Evolutionary conservation across 2,329 filamentous ascomycete genomes (phyloP).

Genomic region (Colletotrichum sp.): DNA sequence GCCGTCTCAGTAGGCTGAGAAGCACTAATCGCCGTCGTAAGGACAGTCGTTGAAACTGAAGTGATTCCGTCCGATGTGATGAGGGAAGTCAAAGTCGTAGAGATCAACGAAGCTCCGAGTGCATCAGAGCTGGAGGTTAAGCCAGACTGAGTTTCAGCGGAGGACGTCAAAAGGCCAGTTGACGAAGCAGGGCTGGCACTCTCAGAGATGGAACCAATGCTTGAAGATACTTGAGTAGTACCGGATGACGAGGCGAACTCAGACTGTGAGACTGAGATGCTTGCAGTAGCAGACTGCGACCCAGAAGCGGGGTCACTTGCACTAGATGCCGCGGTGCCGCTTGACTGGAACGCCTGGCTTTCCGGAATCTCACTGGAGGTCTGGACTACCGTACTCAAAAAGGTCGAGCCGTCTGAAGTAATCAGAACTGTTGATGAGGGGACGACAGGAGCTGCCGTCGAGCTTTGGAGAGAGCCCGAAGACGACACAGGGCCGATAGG

Average conservation of each 20-base stretch:
- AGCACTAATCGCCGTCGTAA: background rate
- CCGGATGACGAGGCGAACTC: background rate
- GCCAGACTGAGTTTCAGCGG: background rate
- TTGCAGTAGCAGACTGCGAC: background rate
- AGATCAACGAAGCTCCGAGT: background rate
- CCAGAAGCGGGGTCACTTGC: background rate
- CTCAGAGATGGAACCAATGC: background rate
- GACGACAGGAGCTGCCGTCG: background rate
- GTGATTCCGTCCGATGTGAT: background rate
- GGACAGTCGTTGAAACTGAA: background rate
- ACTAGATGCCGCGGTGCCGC: background rate
- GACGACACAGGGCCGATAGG: fast-evolving
- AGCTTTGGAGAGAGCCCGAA: background rate
- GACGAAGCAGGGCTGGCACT: background rate
- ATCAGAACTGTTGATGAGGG: background rate
- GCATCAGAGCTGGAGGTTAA: background rate
- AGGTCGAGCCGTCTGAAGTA: background rate
- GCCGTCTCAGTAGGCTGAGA: background rate
- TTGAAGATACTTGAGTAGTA: background rate
- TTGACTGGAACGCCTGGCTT: background rate
- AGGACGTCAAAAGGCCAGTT: background rate
- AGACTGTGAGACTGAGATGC: background rate
- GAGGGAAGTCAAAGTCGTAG: background rate
- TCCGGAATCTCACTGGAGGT: background rate
- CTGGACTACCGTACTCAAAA: background rate